A percentile compares a stretch with the other conserved stretches of the same genome.
Conservation (phyloP, 2,329 filamentous ascomycete species). For the Claviceps fusiformis region DNA sequence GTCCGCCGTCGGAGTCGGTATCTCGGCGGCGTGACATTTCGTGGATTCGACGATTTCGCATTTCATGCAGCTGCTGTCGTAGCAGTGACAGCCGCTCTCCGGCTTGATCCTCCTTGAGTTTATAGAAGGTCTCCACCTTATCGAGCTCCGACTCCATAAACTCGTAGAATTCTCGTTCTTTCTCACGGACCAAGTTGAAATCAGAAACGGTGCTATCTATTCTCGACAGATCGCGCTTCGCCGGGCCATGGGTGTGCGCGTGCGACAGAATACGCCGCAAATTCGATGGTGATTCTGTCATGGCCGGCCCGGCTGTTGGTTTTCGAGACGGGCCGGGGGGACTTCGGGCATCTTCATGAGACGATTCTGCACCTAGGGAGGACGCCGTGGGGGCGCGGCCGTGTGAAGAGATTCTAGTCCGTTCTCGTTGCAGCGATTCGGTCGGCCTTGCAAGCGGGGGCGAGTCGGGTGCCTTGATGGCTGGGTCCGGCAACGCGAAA, state of each 20-base stretch:
- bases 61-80: slow-evolving; percentile 78
- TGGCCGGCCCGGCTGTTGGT: slow-evolving; percentile 2
- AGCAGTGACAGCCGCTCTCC: slow-evolving; percentile 56
- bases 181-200: slow-evolving; percentile 51
- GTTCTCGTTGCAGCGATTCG: slow-evolving; percentile 8
- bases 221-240: slow-evolving; percentile 14
- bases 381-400: slow-evolving; percentile 22
- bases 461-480: slow-evolving; percentile 26
- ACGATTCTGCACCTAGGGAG: slow-evolving; percentile 7
- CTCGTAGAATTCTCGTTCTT: slow-evolving; percentile 71
- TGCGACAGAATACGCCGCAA: slow-evolving; percentile 24
- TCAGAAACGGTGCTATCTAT: slow-evolving; percentile 29
- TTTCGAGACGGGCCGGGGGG: slow-evolving; percentile 7
- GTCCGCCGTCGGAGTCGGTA: slow-evolving; percentile 15
- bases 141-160: slow-evolving; percentile 74
- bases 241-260: slow-evolving; percentile 4
- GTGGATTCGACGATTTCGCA: slow-evolving; percentile 69
- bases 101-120: slow-evolving; percentile 74
- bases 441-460: slow-evolving; percentile 12
- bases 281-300: slow-evolving; percentile 15
- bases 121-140: slow-evolving; percentile 91
- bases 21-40: slow-evolving; percentile 43
- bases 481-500: slow-evolving; percentile 42
- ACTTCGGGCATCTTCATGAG: neutral
- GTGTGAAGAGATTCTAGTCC: slow-evolving; percentile 16